Percentiles rank a stretch among this genome's conserved stretches.
These are phyloP conservation scores for Mycena pura DNA, from an alignment of 768 basidiomycete species.

Conservation along the genomic window DNA sequence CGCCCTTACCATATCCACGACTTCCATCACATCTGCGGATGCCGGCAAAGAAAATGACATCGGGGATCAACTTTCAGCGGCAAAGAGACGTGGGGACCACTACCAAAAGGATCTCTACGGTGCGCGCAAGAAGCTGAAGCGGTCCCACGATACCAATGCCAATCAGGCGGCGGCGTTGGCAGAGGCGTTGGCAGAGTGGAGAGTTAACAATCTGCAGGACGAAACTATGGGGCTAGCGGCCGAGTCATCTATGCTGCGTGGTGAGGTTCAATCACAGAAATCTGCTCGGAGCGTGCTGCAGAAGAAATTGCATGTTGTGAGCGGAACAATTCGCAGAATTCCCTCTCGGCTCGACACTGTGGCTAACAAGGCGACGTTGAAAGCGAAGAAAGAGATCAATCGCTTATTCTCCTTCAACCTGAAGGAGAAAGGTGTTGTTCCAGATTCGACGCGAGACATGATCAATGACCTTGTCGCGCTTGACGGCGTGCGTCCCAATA, in stretches of 20 bases:
- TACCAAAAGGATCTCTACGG: no score
- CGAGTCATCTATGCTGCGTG: background rate
- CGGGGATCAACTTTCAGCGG: no score
- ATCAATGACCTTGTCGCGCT: background rate
- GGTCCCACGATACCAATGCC: no score
- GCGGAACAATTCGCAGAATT: background rate
- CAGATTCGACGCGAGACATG: background rate
- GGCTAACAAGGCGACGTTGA: background rate
- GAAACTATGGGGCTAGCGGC: no score
- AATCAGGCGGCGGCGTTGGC: no score
- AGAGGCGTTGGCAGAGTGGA: no score
- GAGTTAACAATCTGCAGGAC: no score
- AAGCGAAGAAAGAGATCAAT: background rate
- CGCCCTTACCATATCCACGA: no score
- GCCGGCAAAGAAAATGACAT: no score
- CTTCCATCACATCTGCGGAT: no score
- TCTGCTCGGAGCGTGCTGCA: background rate
- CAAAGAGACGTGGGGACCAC: no score
- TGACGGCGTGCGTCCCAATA: background rate
- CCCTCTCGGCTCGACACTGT: background rate
- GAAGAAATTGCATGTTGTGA: background rate
- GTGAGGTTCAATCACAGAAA: background rate
- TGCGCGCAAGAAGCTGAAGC: no score
- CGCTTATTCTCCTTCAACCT: background rate
- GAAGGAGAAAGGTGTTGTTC: background rate